A percentile compares a stretch with the other conserved stretches of the same genome.
Evolutionary conservation across 1,139 yeast species (phyloP).

Genomic region (Pichia sp.): DNA sequence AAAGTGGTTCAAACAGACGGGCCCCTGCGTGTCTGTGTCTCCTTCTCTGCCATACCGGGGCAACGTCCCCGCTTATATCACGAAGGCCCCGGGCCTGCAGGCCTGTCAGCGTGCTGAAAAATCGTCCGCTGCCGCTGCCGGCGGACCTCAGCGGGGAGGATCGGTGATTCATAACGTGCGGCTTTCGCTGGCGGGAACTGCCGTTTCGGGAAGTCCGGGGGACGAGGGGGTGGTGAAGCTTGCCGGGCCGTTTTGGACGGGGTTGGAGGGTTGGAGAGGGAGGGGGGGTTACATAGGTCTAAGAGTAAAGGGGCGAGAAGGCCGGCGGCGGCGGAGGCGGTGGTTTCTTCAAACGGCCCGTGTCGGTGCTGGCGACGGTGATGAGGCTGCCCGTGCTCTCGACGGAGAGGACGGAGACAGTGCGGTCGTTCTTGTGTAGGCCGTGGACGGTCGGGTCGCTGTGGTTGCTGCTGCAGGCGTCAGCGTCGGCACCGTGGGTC

Average conservation of each 20-base stretch:
- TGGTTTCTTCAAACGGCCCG: neutral
- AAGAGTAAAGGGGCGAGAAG: conserved; percentile 3
- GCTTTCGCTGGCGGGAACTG: conserved; percentile 1
- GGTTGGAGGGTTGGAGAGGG: neutral
- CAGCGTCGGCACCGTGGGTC: no score
- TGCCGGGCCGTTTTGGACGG: neutral
- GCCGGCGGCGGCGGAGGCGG: conserved; percentile 14
- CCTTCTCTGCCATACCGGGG: no score
- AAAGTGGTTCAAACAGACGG: no score
- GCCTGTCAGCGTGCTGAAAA: neutral
- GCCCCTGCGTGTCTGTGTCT: no score
- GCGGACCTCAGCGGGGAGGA: no score
- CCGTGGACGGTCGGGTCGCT: neutral
- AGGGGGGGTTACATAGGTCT: no score
- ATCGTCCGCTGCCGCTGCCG: neutral
- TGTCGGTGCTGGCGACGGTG: neutral
- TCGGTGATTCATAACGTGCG: neutral
- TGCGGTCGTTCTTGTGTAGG: neutral
- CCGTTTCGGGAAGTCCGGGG: neutral
- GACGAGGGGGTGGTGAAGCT: neutral
- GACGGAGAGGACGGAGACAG: conserved; percentile 12
- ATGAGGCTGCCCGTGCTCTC: neutral
- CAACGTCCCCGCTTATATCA: neutral
- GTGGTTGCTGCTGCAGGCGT: neutral
- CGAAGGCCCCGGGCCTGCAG: neutral